Base-by-base conservation (phyloP, 257 asterid genomes). In the Lithospermum erythrorhizon region DNA sequence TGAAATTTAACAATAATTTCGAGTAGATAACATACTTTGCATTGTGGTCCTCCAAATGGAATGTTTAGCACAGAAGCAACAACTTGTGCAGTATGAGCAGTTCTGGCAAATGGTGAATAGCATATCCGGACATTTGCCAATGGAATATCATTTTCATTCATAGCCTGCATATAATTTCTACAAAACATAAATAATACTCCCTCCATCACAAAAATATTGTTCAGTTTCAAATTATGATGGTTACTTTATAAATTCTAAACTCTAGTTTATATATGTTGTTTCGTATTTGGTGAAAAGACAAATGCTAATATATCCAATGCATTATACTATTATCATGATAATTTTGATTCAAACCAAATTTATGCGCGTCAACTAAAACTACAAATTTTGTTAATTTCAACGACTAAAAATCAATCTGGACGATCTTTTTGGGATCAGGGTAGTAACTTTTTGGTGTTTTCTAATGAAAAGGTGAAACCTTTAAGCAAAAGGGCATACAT, bases 91-190 rank as follows among this genome's bases (percentile, higher is more conserved):
- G 98, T 91, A 70, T 88, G 96, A 47, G 58, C 68, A 69, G 98
- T 91, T 78, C 98, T 91, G 54, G 96, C 76, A 77, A 91, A 91
- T 23, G 96, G 98, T 21, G 98, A 91, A 70, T 84, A 88, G 79
- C 98, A 91, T 69, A 91, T 86, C 32, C 98, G 76, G 47, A 91
- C 87, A 66, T 82, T 78, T 65, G 81, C 81, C 58, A 79, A 62
- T 16, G 66, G 82, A 24, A 76, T 65, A 14, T 68, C 65, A 65
- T 77, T 79, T 58, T 81, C 87, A 48, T 69, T 71, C 56, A 91
- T 72, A 53, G 69, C 87, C 95, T 91, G 79, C 72, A 75, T 4
- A 19, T 55, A 58, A 5, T 16, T n/a, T 11, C 1, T 30, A 37
- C 24, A 56, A 6, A n/a, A 41, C 45, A 20, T 11, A 7, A 1